Conservation (phyloP, 202 grass and related monocot species). For the Bolboschoenoplectus hybrid region DNA sequence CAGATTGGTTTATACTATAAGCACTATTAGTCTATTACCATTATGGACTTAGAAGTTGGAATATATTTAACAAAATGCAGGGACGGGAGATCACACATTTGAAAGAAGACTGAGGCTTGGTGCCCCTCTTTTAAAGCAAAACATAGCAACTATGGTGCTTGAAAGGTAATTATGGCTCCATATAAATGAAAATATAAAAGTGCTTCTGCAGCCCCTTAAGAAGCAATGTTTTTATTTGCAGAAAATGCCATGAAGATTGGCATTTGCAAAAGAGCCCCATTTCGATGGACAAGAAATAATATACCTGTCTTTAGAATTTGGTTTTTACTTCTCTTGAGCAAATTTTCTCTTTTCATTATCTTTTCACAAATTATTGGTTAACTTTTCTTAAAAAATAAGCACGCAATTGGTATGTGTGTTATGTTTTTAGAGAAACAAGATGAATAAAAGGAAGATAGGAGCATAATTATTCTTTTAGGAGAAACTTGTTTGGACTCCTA, state of each 20-base stretch:
- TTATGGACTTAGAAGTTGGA: neutral
- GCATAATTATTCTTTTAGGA: neutral
- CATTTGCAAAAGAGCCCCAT: neutral
- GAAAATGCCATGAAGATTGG: neutral
- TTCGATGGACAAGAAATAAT: conserved; percentile 14
- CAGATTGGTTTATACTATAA: conserved; percentile 10
- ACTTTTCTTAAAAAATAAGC: neutral
- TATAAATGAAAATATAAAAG: neutral
- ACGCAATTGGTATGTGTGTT: neutral
- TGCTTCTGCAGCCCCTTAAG: neutral
- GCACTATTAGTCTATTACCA: neutral
- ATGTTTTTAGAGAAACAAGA: conserved; percentile 5
- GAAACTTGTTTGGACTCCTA: neutral
- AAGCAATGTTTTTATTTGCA: neutral
- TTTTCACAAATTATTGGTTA: conserved; percentile 10
- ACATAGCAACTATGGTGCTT: conserved; percentile 99
- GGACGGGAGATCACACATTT: conserved; percentile 97
- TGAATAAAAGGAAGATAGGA: neutral
- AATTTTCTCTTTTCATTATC: neutral
- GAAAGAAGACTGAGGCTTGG: conserved; percentile 87
- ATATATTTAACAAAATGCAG: conserved; percentile 47
- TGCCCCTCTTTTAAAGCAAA: conserved; percentile 80
- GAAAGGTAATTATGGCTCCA: conserved; percentile 64
- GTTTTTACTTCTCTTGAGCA: neutral
- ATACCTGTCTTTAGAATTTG: neutral